Evolutionary conservation across 768 basidiomycete genomes (phyloP).

Genomic region (Podaxis sp.): DNA sequence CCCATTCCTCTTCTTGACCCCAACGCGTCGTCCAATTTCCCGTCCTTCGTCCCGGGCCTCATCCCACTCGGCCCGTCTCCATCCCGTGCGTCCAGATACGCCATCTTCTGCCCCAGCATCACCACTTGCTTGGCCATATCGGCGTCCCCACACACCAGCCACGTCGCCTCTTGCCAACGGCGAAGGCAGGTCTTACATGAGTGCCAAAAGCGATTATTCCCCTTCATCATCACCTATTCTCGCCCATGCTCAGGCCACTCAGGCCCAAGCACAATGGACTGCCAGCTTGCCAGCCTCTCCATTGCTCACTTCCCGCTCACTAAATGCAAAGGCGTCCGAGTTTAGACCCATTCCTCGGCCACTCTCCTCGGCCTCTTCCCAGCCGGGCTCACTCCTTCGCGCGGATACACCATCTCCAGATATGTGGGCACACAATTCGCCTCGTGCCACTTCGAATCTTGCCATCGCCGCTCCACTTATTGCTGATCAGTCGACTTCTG

Average conservation of each 20-base stretch:
- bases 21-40: conserved; percentile 74
- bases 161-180: conserved; percentile 71
- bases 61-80: conserved; percentile 61
- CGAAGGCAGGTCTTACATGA: conserved; percentile 49
- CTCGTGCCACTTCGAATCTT: conserved; percentile 75
- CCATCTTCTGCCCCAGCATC: conserved; percentile 75
- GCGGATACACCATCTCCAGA: conserved; percentile 88
- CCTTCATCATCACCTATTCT: conserved; percentile 71
- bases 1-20: conserved; percentile 80
- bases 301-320: conserved; percentile 76
- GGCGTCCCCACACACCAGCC: conserved; percentile 76
- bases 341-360: conserved; percentile 85
- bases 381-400: conserved; percentile 53
- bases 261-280: conserved; percentile 62
- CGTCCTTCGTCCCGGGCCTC: conserved; percentile 81
- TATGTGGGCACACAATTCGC: conserved; percentile 78
- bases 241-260: conserved; percentile 52
- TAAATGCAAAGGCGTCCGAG: conserved; percentile 88
- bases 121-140: conserved; percentile 55
- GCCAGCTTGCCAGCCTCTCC: conserved; percentile 84
- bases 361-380: conserved; percentile 68
- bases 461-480: conserved; percentile 90
- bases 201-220: conserved; percentile 51
- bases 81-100: conserved; percentile 68
- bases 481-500: conserved; percentile 56